Evolutionary conservation across 2,329 filamentous ascomycete species (phyloP), one percentile per base, ranked within the genome.

Genomic region (Peltaster fructicola): DNA sequence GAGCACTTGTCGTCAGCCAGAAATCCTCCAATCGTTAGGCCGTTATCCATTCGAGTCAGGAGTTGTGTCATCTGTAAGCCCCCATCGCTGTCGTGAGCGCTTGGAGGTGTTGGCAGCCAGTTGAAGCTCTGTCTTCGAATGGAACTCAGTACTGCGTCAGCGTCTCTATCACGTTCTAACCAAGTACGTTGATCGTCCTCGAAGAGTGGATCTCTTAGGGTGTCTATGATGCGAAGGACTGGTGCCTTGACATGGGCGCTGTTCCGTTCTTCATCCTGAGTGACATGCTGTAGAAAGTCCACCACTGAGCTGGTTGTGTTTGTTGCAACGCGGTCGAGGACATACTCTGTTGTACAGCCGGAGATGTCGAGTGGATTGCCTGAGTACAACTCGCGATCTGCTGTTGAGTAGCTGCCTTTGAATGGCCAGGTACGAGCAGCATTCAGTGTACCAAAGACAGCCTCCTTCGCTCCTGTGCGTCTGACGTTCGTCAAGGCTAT

Each of bases 401-500:
- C 29, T 4, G 34, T 33, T 17, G 30, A 32, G 33, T 41, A 47
- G 22, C 44, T 41, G 3, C 36, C 38, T 22, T 29, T 30, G 30
- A 48, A 48, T 7, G 44, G 44, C 44, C 44, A 48, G 5, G 38
- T 39, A 10, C 44, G 36, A 3, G 43, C 44, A 10, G 44, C 44
- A 23, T 48, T 43, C 27, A 44, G 39, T 13, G 41, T 45, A 15
- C 39, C 39, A 25, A 47, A 48, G 27, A 48, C 34, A 12, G 44
- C 44, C 23, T 47, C 39, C 20, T 41, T 39, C 25, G 35, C 41
- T 20, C 37, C 32, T 6, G 43, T 48, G 21, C 40, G 30, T 21
- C 30, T 20, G 15, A 44, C 30, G 29, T 48, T 48, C 14, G 47
- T 26, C 6, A 47, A 23, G 1, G 41, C 40, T 15, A 47, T 39